Base-by-base conservation (phyloP, 2,329 filamentous ascomycete species). In the Chaetomium sp. region DNA sequence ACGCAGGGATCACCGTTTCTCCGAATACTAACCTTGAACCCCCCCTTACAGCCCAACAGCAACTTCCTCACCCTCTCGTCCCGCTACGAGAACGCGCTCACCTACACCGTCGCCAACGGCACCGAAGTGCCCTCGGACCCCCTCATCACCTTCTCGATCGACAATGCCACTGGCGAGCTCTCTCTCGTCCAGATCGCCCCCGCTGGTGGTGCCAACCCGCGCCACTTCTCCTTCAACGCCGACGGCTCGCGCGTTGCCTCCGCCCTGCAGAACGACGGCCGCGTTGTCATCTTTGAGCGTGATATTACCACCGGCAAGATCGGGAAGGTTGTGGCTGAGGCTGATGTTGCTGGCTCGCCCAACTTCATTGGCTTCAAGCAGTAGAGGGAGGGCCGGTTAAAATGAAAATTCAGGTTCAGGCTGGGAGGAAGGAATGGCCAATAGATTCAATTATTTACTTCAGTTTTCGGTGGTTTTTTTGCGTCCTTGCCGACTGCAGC, bases 31-130 rank as follows among this genome's bases (percentile, higher is more conserved):
- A 19, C 27, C 44, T n/a, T 14, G n/a, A 38, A 42, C 32, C 55
- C 49, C 33, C 41, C 3, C 19, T 32, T 44, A 19, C 53, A 83
- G 81, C 79, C 81, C 49, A 79, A 84, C 64, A 73, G 77, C 57
- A 79, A 77, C 38, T 88, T 83, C 72, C 67, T 91, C 51, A 75
- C 87, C 61, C 77, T 87, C 43, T 86, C 85, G 2, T 87, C 87
- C 60, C 84, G 88, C 59, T 79, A 80, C 65, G 85, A 86, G 65
- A 74, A 72, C 45, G 71, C 76, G 27, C 79, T 85, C 66, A 75
- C 75, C 68, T 75, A 73, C 61, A 73, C 78, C 63, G 53, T 69
- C 56, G 58, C 64, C 61, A 73, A 77, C 65, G 70, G 62, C 59
- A 76, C 74, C 7, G 58, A 63, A 10, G 73, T 83, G 54, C 66